These are phyloP conservation scores for Talaromyces atroroseus DNA, from an alignment of 2,329 filamentous ascomycete genomes.

Conservation along the genomic window DNA sequence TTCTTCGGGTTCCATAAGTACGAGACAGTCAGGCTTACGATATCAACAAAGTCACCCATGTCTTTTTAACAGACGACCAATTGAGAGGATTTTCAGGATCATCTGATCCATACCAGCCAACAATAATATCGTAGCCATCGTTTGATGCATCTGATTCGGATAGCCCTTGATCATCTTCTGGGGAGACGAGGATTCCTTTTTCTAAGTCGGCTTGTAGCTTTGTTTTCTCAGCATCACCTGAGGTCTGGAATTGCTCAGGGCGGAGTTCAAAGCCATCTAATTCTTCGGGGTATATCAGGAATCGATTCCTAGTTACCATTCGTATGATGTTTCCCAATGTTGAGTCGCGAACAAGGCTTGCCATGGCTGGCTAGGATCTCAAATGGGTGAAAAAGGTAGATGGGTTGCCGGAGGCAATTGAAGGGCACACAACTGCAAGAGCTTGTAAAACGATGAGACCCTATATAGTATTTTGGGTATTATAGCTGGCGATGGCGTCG, in stretches of 20 bases:
- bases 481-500: too few species aligned
- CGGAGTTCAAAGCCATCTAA: not conserved
- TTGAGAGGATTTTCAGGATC: constrained; percentile 23
- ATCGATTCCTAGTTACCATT: not conserved
- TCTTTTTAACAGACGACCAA: constrained; percentile 20
- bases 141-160: not conserved
- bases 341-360: not conserved
- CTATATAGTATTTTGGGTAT: too few species aligned
- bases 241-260: not conserved
- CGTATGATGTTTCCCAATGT: not conserved
- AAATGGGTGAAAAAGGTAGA: too few species aligned
- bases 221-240: not conserved
- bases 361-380: not conserved
- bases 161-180: not conserved
- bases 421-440: too few species aligned
- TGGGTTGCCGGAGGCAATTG: too few species aligned
- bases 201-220: not conserved
- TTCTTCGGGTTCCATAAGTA: too few species aligned
- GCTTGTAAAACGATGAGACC: too few species aligned
- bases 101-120: constrained; percentile 27
- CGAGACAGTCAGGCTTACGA: not conserved
- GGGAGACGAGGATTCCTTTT: not conserved
- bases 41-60: constrained; percentile 15
- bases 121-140: not conserved
- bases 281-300: not conserved